These are phyloP conservation scores for Taphrina flavorubra DNA, from an alignment of 1,139 yeast genomes.

Conservation along the genomic window DNA sequence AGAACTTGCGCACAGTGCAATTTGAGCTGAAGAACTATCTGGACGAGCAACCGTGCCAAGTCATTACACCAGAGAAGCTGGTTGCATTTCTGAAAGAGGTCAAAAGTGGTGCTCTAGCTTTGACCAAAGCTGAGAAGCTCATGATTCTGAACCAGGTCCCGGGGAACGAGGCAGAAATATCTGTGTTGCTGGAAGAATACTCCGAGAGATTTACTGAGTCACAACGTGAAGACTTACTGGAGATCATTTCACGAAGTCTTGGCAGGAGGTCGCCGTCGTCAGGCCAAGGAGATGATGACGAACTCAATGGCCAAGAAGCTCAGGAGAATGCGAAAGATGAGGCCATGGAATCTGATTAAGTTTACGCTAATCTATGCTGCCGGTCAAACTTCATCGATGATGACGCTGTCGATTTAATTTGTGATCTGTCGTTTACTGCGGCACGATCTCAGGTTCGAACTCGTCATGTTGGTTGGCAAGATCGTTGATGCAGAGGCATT, in stretches of 20 bases:
- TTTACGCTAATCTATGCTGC: not conserved
- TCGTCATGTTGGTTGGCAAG: not conserved
- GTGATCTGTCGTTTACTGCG: not conserved
- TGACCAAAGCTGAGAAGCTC: slow-evolving; percentile 42
- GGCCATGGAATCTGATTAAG: not conserved
- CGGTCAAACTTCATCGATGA: too few species aligned
- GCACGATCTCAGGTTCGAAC: not conserved
- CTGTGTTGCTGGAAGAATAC: slow-evolving; percentile 41
- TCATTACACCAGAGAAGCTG: slow-evolving; percentile 12
- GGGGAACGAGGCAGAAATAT: slow-evolving; percentile 38
- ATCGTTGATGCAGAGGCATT: slow-evolving; percentile 19
- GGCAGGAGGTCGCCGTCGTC: slow-evolving; percentile 23
- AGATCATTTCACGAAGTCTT: slow-evolving; percentile 14
- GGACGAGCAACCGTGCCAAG: slow-evolving; percentile 18
- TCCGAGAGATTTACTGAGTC: slow-evolving; percentile 37
- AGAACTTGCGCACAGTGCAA: slow-evolving; percentile 42
- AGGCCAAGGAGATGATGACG: not conserved
- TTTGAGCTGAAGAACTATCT: slow-evolving; percentile 38
- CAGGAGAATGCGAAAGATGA: slow-evolving; percentile 2
- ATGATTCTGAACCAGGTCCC: slow-evolving; percentile 41
- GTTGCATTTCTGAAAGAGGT: slow-evolving; percentile 4
- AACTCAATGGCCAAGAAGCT: not conserved
- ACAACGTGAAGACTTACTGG: slow-evolving; percentile 24
- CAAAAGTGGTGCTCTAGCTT: not conserved
- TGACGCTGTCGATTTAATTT: too few species aligned